A percentile compares a stretch with the other conserved stretches of the same genome.
Evolutionary conservation across 768 basidiomycete genomes (phyloP).

Genomic region (Phallus indusiatus): DNA sequence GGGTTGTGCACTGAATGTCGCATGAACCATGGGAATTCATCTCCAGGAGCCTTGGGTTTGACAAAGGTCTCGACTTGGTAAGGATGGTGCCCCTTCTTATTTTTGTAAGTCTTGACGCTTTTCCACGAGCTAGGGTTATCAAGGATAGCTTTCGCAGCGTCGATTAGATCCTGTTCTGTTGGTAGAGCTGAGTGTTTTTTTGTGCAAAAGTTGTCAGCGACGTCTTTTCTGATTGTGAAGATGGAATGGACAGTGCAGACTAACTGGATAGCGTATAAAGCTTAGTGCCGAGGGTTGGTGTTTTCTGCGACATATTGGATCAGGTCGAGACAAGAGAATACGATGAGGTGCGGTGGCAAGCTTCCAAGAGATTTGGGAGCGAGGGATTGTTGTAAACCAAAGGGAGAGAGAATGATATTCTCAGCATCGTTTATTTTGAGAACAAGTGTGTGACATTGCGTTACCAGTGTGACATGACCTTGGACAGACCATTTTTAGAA

Average conservation of each 20-base stretch:
- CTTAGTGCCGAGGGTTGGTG: slow-evolving; percentile 18
- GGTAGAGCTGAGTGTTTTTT: slow-evolving; percentile 45
- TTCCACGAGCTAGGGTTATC: slow-evolving; percentile 54
- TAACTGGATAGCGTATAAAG: slow-evolving; percentile 31
- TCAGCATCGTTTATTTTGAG: no score
- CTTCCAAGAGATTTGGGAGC: no score
- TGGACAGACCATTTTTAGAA: no score
- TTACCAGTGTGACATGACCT: no score
- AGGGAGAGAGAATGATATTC: no score
- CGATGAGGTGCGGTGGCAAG: no score
- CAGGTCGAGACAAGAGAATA: no score
- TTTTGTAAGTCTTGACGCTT: slow-evolving; percentile 51
- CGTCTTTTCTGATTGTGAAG: neutral
- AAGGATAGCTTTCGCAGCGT: slow-evolving; percentile 45
- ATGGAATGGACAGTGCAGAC: slow-evolving; percentile 1
- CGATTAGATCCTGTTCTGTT: slow-evolving; percentile 45
- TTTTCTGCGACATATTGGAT: neutral
- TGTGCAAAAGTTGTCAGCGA: neutral
- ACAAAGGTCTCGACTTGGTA: slow-evolving; percentile 42
- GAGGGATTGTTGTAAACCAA: no score
- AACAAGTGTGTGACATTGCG: no score
- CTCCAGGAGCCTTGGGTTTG: slow-evolving; percentile 41
- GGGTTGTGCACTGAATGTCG: slow-evolving; percentile 55
- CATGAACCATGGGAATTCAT: slow-evolving; percentile 59
- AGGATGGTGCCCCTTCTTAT: slow-evolving; percentile 19